Evolutionary conservation across 2,329 filamentous ascomycete species (phyloP).

Genomic region (Aspergillus versicolor): DNA sequence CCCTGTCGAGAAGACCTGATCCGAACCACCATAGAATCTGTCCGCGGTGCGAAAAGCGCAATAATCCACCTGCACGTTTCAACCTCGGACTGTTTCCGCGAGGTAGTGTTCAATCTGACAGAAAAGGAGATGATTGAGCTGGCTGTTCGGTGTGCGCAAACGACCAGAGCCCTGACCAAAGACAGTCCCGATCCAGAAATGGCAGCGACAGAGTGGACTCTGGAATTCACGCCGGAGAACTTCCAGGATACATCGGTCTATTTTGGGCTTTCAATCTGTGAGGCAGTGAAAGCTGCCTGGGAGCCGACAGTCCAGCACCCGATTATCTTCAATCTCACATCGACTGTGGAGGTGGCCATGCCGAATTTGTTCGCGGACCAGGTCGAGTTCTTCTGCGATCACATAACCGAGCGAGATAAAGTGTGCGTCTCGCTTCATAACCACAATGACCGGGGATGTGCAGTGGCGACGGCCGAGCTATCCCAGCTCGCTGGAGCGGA

Average conservation of each 20-base stretch:
- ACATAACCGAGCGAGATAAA: conserved; percentile 82
- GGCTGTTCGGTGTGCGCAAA: conserved; percentile 81
- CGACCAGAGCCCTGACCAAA: conserved; percentile 87
- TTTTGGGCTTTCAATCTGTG: conserved; percentile 78
- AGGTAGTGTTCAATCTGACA: conserved; percentile 83
- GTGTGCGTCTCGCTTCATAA: conserved; percentile 86
- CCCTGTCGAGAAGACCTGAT: conserved; percentile 93
- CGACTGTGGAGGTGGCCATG: conserved; percentile 91
- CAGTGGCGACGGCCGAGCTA: conserved; percentile 83
- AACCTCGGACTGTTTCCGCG: conserved; percentile 91
- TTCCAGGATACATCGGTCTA: conserved; percentile 90
- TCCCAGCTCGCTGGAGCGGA: conserved; percentile 96
- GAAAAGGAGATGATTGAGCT: conserved; percentile 78
- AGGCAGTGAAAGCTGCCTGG: conserved; percentile 94
- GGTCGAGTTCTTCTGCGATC: conserved; percentile 89
- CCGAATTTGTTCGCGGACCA: conserved; percentile 95
- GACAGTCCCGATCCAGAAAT: conserved; percentile 53
- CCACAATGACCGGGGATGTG: conserved; percentile 91
- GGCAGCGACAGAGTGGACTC: conserved; percentile 57
- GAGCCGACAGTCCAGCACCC: conserved; percentile 73
- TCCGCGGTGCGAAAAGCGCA: conserved; percentile 87
- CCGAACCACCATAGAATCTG: conserved; percentile 81
- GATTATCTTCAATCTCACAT: conserved; percentile 95
- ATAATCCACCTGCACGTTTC: conserved; percentile 95
- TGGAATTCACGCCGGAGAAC: conserved; percentile 53